These are phyloP conservation scores for Eucalyptus pumila DNA, from an alignment of 345 rosid species.

Conservation along the genomic window DNA sequence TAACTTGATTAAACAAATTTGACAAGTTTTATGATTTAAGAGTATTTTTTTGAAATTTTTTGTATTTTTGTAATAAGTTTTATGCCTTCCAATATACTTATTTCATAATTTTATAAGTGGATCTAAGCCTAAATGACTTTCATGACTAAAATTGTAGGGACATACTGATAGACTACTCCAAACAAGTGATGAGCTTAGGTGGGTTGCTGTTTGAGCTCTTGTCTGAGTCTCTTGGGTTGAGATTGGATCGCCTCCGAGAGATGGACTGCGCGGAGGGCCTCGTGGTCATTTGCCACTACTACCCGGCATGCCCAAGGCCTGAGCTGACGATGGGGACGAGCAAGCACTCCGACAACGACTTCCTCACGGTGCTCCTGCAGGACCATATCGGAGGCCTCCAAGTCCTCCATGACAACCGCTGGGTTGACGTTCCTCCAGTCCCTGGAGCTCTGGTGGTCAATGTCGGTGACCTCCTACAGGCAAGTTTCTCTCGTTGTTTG, in stretches of 20 bases:
- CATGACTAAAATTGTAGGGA: conserved; percentile 7
- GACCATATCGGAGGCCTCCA: conserved; percentile 59
- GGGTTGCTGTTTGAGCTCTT: conserved; percentile 19
- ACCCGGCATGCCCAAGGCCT: conserved; percentile 48
- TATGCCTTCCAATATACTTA: fast-evolving
- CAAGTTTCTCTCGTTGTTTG: neutral
- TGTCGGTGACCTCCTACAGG: conserved; percentile 56
- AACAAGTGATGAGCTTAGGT: conserved; percentile 15
- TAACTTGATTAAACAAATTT: fast-evolving
- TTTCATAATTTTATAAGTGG: neutral
- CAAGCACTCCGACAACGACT: conserved; percentile 31
- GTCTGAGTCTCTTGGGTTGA: conserved; percentile 47
- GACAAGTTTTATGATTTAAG: fast-evolving
- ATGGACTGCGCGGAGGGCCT: conserved; percentile 27
- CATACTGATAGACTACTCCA: conserved; percentile 20
- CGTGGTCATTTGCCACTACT: conserved; percentile 27
- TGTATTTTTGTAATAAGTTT: too few species aligned
- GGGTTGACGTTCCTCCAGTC: conserved; percentile 32
- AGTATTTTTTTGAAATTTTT: too few species aligned
- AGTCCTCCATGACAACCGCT: conserved; percentile 11
- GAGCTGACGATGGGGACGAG: conserved; percentile 37
- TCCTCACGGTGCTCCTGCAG: conserved; percentile 48
- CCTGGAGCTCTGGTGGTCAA: conserved; percentile 44
- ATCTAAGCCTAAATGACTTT: neutral
- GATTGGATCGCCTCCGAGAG: conserved; percentile 15